phyloP scores from a whole-genome alignment of 805 yeast species.

The Sporopachydermia quercuum region DNA sequence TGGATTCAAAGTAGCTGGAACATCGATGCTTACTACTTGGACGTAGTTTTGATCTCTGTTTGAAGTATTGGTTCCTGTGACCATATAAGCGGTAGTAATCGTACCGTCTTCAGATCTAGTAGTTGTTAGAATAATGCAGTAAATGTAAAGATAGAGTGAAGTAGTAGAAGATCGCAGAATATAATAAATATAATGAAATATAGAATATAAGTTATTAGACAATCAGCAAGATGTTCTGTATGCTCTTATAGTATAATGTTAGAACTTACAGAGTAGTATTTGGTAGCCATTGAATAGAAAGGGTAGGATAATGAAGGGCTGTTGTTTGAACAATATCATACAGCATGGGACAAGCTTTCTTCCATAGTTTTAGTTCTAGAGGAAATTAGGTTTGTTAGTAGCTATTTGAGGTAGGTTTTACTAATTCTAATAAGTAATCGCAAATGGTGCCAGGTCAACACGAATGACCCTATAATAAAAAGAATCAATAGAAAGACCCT shows the following conservation, averaged over 20 bases:
- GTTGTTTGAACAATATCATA: constrained; percentile 62
- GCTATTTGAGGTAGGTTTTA: no score
- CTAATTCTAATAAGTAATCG: no score
- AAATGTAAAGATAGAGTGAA: not conserved
- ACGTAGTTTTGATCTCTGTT: constrained; percentile 11
- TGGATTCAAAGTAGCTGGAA: constrained; percentile 9
- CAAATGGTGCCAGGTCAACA: no score
- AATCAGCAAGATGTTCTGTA: no score
- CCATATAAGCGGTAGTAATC: constrained; percentile 8
- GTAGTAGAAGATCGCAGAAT: no score
- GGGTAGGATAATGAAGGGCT: constrained; percentile 54
- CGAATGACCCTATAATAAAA: no score
- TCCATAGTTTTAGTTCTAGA: constrained; percentile 45
- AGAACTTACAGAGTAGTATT: constrained; percentile 13
- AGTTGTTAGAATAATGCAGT: not conserved
- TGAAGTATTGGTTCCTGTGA: constrained; percentile 10
- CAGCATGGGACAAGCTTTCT: constrained; percentile 65
- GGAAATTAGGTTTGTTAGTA: no score
- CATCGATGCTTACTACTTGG: constrained; percentile 8
- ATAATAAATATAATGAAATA: no score
- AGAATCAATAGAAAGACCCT: no score
- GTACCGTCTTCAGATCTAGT: constrained; percentile 3
- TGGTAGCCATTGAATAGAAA: constrained; percentile 58
- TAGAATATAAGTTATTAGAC: no score
- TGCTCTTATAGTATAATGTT: not conserved